Percentiles rank a stretch among this genome's conserved stretches.
Evolutionary conservation across 495 filamentous ascomycete genomes (phyloP).

Genomic region (Xylaria cubensis): DNA sequence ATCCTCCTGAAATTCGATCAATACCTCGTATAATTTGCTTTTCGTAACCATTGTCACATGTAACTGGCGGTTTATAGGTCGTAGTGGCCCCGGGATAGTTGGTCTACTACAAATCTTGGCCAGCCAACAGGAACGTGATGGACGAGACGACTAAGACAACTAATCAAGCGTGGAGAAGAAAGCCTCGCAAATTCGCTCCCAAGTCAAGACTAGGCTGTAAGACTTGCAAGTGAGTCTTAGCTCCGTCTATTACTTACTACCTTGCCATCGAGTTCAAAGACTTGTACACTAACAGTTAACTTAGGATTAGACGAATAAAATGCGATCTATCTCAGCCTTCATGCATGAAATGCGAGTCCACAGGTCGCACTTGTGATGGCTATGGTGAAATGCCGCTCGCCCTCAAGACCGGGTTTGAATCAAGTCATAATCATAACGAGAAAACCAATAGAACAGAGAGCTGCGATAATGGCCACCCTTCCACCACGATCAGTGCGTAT

Average conservation of each 20-base stretch:
- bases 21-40: background rate
- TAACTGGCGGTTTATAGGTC: background rate
- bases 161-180: constrained; percentile 41
- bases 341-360: constrained; percentile 33
- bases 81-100: background rate
- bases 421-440: constrained; percentile 4
- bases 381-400: constrained; percentile 3
- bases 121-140: constrained; percentile 15
- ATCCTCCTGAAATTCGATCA: background rate
- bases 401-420: constrained; percentile 2
- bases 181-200: constrained; percentile 43
- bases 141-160: constrained; percentile 17
- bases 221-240: constrained; percentile 47
- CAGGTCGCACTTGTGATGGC: constrained; percentile 34
- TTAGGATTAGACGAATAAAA: constrained; percentile 33
- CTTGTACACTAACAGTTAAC: constrained; percentile 18
- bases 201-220: constrained; percentile 47
- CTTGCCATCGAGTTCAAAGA: constrained; percentile 23
- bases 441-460: background rate
- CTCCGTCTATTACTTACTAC: constrained; percentile 1
- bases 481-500: constrained; percentile 8
- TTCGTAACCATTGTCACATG: background rate
- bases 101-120: constrained; percentile 12
- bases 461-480: background rate
- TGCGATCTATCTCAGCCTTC: constrained; percentile 32